Evolutionary conservation across 495 filamentous ascomycete species (phyloP).

Genomic region (Cairneyella variabilis): DNA sequence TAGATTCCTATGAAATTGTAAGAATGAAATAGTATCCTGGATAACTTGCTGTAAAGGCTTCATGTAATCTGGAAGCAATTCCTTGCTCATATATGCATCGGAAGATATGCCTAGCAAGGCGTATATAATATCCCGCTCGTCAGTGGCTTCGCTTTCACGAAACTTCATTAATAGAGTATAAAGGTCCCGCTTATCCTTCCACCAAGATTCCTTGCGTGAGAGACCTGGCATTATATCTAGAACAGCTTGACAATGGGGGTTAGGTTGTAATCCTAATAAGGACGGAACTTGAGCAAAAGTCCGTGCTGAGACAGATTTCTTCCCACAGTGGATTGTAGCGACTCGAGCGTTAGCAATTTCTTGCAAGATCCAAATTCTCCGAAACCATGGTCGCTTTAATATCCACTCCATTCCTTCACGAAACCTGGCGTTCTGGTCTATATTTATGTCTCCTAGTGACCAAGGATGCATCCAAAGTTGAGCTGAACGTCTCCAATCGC

Average conservation of each 20-base stretch:
- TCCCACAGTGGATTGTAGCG: constrained; percentile 27
- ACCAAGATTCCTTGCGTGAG: constrained; percentile 27
- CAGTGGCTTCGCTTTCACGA: constrained; percentile 23
- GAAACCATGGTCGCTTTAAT: constrained; percentile 24
- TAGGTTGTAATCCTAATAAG: constrained; percentile 9
- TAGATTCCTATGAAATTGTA: too few species aligned
- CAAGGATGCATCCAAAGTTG: neutral
- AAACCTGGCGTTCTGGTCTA: too few species aligned
- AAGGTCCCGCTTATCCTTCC: constrained; percentile 24
- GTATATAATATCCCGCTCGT: constrained; percentile 28
- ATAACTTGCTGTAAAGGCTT: constrained; percentile 17
- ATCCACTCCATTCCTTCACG: constrained; percentile 15
- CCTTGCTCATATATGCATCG: constrained; percentile 17
- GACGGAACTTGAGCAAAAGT: constrained; percentile 27
- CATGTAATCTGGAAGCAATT: constrained; percentile 21
- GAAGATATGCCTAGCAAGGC: too few species aligned
- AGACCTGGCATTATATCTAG: constrained; percentile 31
- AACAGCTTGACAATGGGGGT: constrained; percentile 26
- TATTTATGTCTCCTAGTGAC: too few species aligned
- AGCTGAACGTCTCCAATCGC: neutral
- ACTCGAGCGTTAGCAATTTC: constrained; percentile 26
- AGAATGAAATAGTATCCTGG: constrained; percentile 11
- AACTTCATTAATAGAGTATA: constrained; percentile 29
- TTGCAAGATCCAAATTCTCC: too few species aligned
- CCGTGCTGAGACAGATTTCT: constrained; percentile 17